Base-by-base conservation (phyloP, 2,329 filamentous ascomycete genomes). In the Claviceps africana region DNA sequence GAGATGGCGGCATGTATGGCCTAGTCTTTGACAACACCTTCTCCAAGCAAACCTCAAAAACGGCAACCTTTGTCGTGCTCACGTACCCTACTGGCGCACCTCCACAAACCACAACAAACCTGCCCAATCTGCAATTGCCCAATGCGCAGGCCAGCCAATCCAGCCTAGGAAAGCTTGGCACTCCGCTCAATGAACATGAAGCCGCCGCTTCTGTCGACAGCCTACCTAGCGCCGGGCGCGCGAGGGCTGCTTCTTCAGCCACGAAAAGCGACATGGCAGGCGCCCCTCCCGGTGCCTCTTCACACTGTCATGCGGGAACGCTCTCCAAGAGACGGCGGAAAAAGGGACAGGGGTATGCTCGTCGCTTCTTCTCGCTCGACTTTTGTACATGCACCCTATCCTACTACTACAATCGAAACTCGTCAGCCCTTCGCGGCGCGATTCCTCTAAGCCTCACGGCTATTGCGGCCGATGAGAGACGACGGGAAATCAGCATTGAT, bases 1-100 rank as follows among this genome's bases (percentile, higher is more conserved):
- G 81, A 35, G 82, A 93, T 57, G 87, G 83, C 25, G 93, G 93
- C 63, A 96, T 95, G 81, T 98, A 95, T 65, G 93, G 90, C 53
- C 74, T 98, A 55, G 88, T 97, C 33, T 95, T 98, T 64, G 93
- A 98, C 78, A 98, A 98, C 64, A 98, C 93, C 30, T 98, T 98
- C 66, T 95, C 90, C 55, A 97, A 96, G 71, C 87, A 85, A 67
- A 84, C 86, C 43, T 93, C 90, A 51, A 98, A 98, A 71, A 95
- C 86, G 31, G 89, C 89, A 21, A 97, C 91, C 8, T 88, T 98
- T 62, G 90, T 96, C 37, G 80, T 98, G 50, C 78, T 97, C 65
- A 97, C 89, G 40, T 96, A 97, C 62, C 90, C 91, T 10, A 90
- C 88, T 37, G 85, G 83, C 59, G 78, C 82, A 6, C 81, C 87